Base-by-base conservation (phyloP, 2,329 filamentous ascomycete genomes). In the Didymella exigua region DNA sequence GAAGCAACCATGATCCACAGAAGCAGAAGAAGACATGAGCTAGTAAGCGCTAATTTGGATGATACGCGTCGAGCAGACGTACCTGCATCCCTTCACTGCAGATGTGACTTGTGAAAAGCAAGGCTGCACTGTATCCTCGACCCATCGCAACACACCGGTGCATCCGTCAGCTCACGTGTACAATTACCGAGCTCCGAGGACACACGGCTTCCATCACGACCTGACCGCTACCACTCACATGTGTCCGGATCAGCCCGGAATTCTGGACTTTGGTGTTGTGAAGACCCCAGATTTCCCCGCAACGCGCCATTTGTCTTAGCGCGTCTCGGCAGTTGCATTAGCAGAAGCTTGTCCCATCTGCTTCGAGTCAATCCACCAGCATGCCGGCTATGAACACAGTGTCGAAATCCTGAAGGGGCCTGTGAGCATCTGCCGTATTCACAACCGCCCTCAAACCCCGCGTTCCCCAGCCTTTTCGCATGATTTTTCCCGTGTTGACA, bases 131-230 rank as follows among this genome's bases (percentile, higher is more conserved):
- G 11, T 34, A 42, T 41, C n/a, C 24, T 24, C 6, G 1, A 45
- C 18, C n/a, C 21, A 16, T 7, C 5, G 8, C 40, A 24, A 11
- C 23, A 16, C 11, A 18, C 8, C 14, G 27, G 16, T 21, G 4
- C 33, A 19, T 18, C 19, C 5, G 23, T 7, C 30, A 4, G 5
- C 24, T 41, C 40, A 45, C 52, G 34, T 55, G 46, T 2, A 18
- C 27, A 4, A 42, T 14, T 42, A 55, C 41, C 52, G 52, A 55
- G 52, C 52, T 46, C 46, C 41, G 46, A 55, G 40, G 52, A 13
- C 24, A 30, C 16, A 4, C 18, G 6, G n/a, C 18, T 16, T 6
- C 36, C 16, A 18, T 30, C 21, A 41, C 23, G 46, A 34, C 33
- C 33, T 46, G 40, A 49, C 29, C 30, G 16, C 24, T 8, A 19